Percentiles rank a stretch among this genome's conserved stretches.
Conservation (phyloP, 805 yeast species). For the Wickerhamiella musiphila region DNA sequence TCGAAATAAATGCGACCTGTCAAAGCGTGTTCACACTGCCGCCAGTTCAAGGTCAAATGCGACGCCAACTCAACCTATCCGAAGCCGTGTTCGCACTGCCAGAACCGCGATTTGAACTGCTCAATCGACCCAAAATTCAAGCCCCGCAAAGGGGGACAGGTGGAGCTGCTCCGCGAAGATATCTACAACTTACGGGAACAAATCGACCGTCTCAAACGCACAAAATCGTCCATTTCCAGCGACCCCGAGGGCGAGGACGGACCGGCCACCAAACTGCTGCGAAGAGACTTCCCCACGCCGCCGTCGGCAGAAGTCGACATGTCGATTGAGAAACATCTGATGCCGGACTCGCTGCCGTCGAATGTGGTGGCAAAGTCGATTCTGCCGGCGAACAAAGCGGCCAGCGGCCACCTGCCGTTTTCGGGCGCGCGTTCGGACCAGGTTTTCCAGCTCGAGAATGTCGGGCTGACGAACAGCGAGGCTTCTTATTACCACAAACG, state of each 20-base stretch:
- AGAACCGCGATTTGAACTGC: slow-evolving; percentile 60
- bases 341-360: no score
- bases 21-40: slow-evolving; percentile 83
- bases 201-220: slow-evolving; percentile 48
- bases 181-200: slow-evolving; percentile 60
- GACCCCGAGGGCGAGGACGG: neutral
- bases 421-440: no score
- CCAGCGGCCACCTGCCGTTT: slow-evolving; percentile 7
- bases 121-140: slow-evolving; percentile 82
- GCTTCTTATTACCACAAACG: slow-evolving; percentile 58
- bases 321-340: no score
- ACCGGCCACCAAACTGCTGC: no score
- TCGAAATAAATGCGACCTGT: no score
- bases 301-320: neutral
- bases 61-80: slow-evolving; percentile 78
- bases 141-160: slow-evolving; percentile 83
- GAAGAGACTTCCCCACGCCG: no score
- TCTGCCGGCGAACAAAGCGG: no score
- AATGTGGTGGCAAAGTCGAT: neutral
- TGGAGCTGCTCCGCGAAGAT: slow-evolving; percentile 67
- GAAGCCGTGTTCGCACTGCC: slow-evolving; percentile 66
- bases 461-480: slow-evolving; percentile 42
- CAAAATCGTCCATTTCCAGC: slow-evolving; percentile 24
- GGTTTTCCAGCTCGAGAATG: slow-evolving; percentile 48
- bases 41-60: slow-evolving; percentile 88